Base-by-base conservation (phyloP, 345 rosid genomes). In the Capsella bursapastoris region DNA sequence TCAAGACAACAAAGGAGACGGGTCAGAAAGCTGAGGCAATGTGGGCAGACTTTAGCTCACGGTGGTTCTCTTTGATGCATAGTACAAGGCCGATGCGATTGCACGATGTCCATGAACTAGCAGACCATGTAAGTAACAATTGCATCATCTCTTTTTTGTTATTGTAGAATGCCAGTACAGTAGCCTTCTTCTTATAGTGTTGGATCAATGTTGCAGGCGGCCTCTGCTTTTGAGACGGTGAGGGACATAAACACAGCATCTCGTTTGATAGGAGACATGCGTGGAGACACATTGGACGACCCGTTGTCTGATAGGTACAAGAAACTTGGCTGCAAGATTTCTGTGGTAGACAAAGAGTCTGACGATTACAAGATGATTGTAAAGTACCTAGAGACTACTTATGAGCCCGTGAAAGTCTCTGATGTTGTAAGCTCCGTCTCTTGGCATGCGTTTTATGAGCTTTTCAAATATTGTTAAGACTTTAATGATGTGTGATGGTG, bases 351-450 rank as follows among this genome's bases (percentile, higher is more conserved):
- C 31, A 82, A 85, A 53, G 95, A 87, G 14, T 84, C 90, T 0
- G 88, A 87, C 15, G 93, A 89, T 66, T 94, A 89, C 70, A 91
- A 83, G 80, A 87, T 94, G 93, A 76, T 91, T 6, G 73, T 83
- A 45, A 85, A 82, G 43, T 94, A 89, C 70, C 40, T 85, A 27
- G 87, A 87, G 62, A 91, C 76, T 57, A 94, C 97, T 14, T 89
- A 84, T 22, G 96, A 89, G 50, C 93, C 96, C 1, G 79, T 90
- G 48, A 87, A 79, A 83, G 82, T 87, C 48, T 95, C 84, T 41
- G 95, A 88, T 28, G 76, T 85, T 6, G 97, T 91, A 79, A 71
- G 72, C 27, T 44, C 1, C 0, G 3, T 34, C 9, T 74, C 48
- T 5, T 16, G 14, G 11, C 40, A 2, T 27, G 3, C 22, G 3